A percentile compares a stretch with the other conserved stretches of the same genome.
phyloP scores from a whole-genome alignment of 345 rosid species.

The Populus davidiana region DNA sequence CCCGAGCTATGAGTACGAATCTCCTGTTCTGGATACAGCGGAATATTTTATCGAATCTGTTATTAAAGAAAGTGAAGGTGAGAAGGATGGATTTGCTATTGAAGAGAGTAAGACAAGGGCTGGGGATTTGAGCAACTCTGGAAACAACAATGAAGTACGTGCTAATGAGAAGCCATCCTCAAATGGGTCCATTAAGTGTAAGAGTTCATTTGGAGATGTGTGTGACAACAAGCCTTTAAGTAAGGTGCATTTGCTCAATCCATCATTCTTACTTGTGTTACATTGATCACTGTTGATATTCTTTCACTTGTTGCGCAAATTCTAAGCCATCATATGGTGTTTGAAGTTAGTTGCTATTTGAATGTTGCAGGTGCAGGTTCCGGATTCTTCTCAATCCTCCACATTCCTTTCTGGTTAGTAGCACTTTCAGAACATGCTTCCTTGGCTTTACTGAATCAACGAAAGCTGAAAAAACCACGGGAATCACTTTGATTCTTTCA shows the following conservation, averaged over 20 bases:
- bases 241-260: constrained; percentile 19
- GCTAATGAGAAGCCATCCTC: background rate
- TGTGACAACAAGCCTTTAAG: background rate
- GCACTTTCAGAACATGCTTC: background rate
- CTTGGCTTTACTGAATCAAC: background rate
- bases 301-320: background rate
- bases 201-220: background rate
- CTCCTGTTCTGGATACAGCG: constrained; percentile 42
- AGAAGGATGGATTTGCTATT: constrained; percentile 16
- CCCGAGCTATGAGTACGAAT: constrained; percentile 61
- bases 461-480: background rate
- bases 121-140: constrained; percentile 6
- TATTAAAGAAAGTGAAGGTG: constrained; percentile 27
- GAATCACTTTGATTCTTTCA: background rate
- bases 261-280: background rate
- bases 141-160: constrained; percentile 2
- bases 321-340: background rate
- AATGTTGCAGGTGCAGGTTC: constrained; percentile 23
- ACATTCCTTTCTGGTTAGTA: constrained; percentile 23
- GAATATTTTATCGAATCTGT: constrained; percentile 32
- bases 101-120: constrained; percentile 4
- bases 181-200: background rate
- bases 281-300: background rate
- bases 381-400: constrained; percentile 5
- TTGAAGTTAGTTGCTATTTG: background rate